Evolutionary conservation across 1,284 basidiomycete genomes (phyloP), one percentile per base, ranked within the genome.

Genomic region (Paramarasmius palmivorus): DNA sequence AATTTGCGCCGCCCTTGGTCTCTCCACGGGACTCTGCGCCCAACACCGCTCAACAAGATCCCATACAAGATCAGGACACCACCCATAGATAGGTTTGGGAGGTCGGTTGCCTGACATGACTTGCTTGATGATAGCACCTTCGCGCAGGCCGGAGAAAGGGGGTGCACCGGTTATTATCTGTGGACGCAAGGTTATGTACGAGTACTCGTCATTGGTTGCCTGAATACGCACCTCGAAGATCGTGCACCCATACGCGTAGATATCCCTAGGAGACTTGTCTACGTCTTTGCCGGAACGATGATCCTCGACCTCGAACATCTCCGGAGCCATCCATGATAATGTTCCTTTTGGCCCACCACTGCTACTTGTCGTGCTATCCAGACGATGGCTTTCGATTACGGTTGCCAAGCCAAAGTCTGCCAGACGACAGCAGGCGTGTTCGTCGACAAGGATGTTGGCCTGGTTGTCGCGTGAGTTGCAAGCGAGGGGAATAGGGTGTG

Each of bases 211-310:
- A n/a, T 17, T 9, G 9, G 5, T 12, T 15, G 22, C 12, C 15
- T 46, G 20, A 26, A 29, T 12, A 42, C 42, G 15, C n/a, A 57
- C 57, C 57, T 58, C 57, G 17, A 52, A 14, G 17, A 58, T 50
- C 6, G 57, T 58, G 34, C 57, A 58, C 2, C 23, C 57, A n/a
- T 55, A 50, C 1, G 57, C 52, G 45, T 52, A 58, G 29, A 58
- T 47, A 53, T 53, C 51, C 20, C 51, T 26, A 9, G 42, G 34
- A 8, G 19, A 39, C 35, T 34, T 19, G 22, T 26, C 19, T 26
- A 34, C 34, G 7, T 15, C 22, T 20, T 7, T 14, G 23, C 22
- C 39, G 7, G 9, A 8, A 5, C 4, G 12, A 41, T 17, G 20
- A 25, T 44, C 23, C 14, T 32, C 22, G 23, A 20, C 8, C 7